Conservation (phyloP, 2,329 filamentous ascomycete genomes). For the Phymatotrichopsis omnivora region DNA sequence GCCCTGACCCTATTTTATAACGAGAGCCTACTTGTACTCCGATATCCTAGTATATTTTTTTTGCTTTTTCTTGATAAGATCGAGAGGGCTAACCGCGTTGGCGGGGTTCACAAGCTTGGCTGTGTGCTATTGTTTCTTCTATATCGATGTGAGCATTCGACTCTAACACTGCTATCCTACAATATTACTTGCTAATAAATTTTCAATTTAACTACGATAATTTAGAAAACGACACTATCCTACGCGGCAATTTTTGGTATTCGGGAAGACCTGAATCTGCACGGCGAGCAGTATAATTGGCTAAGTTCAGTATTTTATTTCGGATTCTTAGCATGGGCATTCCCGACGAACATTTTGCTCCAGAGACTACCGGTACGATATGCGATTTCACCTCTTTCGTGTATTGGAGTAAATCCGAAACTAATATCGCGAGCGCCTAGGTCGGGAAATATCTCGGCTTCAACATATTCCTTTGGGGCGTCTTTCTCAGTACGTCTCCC, state of each 20-base stretch:
- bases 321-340: constrained; percentile 45
- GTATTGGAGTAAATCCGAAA: background rate
- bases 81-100: too few species aligned
- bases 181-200: too few species aligned
- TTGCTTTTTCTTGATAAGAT: too few species aligned
- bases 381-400: background rate
- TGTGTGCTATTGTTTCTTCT: constrained; percentile 46
- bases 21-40: background rate
- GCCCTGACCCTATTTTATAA: too few species aligned
- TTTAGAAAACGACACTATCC: constrained; percentile 44
- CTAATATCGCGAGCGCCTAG: too few species aligned
- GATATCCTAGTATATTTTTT: background rate
- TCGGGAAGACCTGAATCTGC: constrained; percentile 46
- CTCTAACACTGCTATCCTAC: background rate
- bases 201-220: background rate
- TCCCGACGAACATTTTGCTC: constrained; percentile 46
- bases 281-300: constrained; percentile 51
- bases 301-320: constrained; percentile 48
- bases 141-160: constrained; percentile 35
- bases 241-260: constrained; percentile 59
- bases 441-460: constrained; percentile 44
- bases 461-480: constrained; percentile 51
- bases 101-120: constrained; percentile 34
- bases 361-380: constrained; percentile 41
- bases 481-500: constrained; percentile 31